Percentiles rank a stretch among this genome's conserved stretches.
Conservation (phyloP, 108 stramenopile species). For the Aurantiochytrium sp. region DNA sequence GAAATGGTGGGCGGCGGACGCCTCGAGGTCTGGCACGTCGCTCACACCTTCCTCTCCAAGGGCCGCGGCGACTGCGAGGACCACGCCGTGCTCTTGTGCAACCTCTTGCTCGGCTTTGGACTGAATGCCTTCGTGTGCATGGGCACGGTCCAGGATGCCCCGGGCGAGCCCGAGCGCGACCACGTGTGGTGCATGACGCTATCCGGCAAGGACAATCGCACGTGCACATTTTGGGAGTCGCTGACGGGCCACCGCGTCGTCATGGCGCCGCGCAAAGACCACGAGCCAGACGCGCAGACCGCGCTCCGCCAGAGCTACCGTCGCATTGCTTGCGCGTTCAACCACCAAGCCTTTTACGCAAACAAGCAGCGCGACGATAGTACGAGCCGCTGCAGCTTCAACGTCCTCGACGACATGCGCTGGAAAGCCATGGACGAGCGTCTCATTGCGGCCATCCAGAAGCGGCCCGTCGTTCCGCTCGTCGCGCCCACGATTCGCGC, state of each 20-base stretch:
- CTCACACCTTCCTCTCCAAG: constrained; percentile 41
- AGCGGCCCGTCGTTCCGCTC: constrained; percentile 26
- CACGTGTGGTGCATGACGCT: constrained; percentile 33
- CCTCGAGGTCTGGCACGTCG: constrained; percentile 44
- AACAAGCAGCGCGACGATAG: constrained; percentile 46
- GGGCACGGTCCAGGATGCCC: constrained; percentile 38
- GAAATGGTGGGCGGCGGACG: neutral
- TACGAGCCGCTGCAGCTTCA: constrained; percentile 24
- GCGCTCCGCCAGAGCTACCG: constrained; percentile 30
- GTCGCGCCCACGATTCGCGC: neutral
- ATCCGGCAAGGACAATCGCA: neutral
- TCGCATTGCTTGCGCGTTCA: constrained; percentile 49
- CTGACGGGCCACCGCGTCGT: constrained; percentile 30
- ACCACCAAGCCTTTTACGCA: constrained; percentile 41
- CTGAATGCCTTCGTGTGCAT: constrained; percentile 52
- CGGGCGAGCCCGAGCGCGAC: neutral
- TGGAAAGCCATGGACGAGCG: constrained; percentile 48
- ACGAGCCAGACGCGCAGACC: neutral
- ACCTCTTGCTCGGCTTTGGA: constrained; percentile 51
- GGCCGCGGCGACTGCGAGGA: constrained; percentile 47
- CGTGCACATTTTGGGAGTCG: neutral
- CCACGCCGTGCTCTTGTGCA: constrained; percentile 55
- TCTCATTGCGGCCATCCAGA: neutral
- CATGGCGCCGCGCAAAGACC: constrained; percentile 1
- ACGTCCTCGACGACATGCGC: constrained; percentile 33